Evolutionary conservation across 2,329 filamentous ascomycete species (phyloP), one percentile per base, ranked within the genome.

Genomic region (Fusarium haematococcum): DNA sequence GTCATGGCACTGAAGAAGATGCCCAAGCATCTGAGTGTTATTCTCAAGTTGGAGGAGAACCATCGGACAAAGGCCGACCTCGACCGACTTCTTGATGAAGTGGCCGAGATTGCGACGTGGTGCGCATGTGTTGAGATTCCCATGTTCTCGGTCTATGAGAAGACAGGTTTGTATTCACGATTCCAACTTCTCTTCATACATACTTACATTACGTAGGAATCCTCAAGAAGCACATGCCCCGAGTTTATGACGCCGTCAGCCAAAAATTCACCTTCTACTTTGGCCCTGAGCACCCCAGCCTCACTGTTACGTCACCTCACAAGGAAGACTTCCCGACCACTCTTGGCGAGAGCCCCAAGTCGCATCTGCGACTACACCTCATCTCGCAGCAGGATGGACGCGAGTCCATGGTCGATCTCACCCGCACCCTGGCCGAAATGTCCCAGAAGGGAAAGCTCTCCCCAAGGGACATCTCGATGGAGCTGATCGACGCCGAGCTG

Each of bases 381-480:
- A 90, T 99, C 60, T 97, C 95, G 16, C 91, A 91, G 41, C 93
- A 96, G 65, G 97, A 99, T 78, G 96, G 97, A 58, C 91, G 96
- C 64, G 95, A 97, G 79, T 98, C 96, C 5, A 90, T 99, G 72
- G 95, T 99, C 45, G 97, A 99, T 82, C 89, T 99, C 54, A 99
- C 97, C 48, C 95, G 95, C 80, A 98, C 97, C 1, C 88, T 99
- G 25, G 91, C 96, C 7, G 94, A 98, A 80, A 98, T 99, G 97
- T 94, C 95, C 8, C 97, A 98, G 83, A 91, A 92, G 76, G 91
- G 91, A 68, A 98, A 98, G 83, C 88, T 99, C 16, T 90, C 90
- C 2, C 89, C 94, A 1, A 87, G 91, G 35, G 95, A 99, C 80
- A 95, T 99, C 79, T 95, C 91, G 66, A 88, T 89, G 60, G 94